Conservation (phyloP, 495 filamentous ascomycete genomes). For the Neurospora cerealis region DNA sequence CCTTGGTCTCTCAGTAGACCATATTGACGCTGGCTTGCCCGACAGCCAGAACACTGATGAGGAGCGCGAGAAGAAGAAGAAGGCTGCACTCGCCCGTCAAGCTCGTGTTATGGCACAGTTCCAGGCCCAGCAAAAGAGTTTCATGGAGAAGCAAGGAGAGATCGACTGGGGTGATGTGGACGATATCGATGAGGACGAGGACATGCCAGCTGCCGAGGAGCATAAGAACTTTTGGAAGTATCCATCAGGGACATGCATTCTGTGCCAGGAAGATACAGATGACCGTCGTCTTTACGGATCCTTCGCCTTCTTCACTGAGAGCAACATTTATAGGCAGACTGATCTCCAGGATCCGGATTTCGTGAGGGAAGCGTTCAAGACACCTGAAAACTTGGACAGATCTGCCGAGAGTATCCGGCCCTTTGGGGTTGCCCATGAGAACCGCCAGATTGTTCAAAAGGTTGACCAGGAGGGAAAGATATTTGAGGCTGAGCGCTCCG, state of each 20-base stretch:
- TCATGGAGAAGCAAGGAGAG: constrained; percentile 73
- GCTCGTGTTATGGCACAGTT: constrained; percentile 94
- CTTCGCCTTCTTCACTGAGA: constrained; percentile 80
- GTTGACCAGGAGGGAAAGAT: constrained; percentile 59
- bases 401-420: constrained; percentile 74
- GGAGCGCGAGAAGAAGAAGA: constrained; percentile 77
- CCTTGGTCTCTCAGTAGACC: constrained; percentile 40
- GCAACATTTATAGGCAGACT: constrained; percentile 78
- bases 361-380: constrained; percentile 69
- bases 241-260: constrained; percentile 86
- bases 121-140: constrained; percentile 91
- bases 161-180: constrained; percentile 76
- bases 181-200: constrained; percentile 54
- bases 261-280: constrained; percentile 93
- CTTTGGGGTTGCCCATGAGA: constrained; percentile 82
- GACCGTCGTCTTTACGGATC: constrained; percentile 84
- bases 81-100: constrained; percentile 77
- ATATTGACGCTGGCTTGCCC: constrained; percentile 44
- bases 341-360: constrained; percentile 71
- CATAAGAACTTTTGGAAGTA: constrained; percentile 79
- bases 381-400: constrained; percentile 70
- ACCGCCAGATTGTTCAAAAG: constrained; percentile 65
- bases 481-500: constrained; percentile 64
- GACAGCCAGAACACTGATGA: constrained; percentile 48
- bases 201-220: constrained; percentile 52